Evolutionary conservation across 768 basidiomycete genomes (phyloP).

Genomic region (Macrolepiota albuminosa): DNA sequence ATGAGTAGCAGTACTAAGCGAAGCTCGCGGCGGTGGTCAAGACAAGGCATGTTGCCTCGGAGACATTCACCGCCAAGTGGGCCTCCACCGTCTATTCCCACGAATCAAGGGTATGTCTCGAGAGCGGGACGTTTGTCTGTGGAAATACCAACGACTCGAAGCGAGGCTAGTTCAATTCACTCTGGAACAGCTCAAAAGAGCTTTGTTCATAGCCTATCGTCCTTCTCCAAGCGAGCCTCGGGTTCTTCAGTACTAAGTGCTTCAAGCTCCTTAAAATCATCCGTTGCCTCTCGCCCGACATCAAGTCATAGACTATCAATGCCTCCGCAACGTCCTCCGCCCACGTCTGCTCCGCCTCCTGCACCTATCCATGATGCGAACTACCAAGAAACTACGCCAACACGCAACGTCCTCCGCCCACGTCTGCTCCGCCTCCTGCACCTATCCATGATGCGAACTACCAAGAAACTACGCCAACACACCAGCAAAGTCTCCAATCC

Average conservation of each 20-base stretch:
- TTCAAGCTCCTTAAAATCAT: slow-evolving; percentile 38
- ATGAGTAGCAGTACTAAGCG: slow-evolving; percentile 34
- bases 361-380: slow-evolving; percentile 41
- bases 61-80: slow-evolving; percentile 55
- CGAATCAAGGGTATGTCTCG: slow-evolving; percentile 18
- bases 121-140: slow-evolving; percentile 11
- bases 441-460: slow-evolving; percentile 33
- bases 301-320: slow-evolving; percentile 57
- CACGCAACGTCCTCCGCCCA: slow-evolving; percentile 64
- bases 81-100: slow-evolving; percentile 48
- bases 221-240: slow-evolving; percentile 51
- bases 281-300: slow-evolving; percentile 19
- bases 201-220: slow-evolving; percentile 39
- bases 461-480: slow-evolving; percentile 16
- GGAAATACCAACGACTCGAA: slow-evolving; percentile 26
- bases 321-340: slow-evolving; percentile 69
- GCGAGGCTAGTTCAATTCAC: slow-evolving; percentile 31
- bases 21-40: slow-evolving; percentile 44
- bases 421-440: slow-evolving; percentile 64
- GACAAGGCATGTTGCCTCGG: slow-evolving; percentile 45
- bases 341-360: slow-evolving; percentile 65
- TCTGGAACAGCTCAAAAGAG: slow-evolving; percentile 38
- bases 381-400: slow-evolving; percentile 15
- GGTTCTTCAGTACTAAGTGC: slow-evolving; percentile 45
- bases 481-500: slow-evolving; percentile 37